Evolutionary conservation across 257 asterid genomes (phyloP).

Genomic region (Scutellaria baicalensis): DNA sequence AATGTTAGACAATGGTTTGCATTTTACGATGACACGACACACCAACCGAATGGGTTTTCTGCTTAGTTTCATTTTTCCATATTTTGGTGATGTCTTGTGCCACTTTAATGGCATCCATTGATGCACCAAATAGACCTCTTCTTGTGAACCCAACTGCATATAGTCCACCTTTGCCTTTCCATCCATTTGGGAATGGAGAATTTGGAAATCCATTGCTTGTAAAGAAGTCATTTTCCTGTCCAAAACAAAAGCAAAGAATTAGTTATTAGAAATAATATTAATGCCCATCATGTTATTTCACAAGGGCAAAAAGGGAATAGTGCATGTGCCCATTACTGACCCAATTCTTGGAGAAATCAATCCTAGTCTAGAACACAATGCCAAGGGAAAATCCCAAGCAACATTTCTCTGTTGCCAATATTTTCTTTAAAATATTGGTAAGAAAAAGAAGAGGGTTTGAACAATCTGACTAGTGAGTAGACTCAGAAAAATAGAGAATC

Average conservation of each 20-base stretch:
- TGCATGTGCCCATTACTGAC: constrained; percentile 21
- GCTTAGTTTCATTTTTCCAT: constrained; percentile 73
- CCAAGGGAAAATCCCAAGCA: background rate
- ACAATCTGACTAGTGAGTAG: constrained; percentile 35
- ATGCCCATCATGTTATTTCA: too few species aligned
- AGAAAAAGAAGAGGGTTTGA: constrained; percentile 7
- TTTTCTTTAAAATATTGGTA: background rate
- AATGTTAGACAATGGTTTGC: constrained; percentile 23
- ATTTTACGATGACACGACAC: constrained; percentile 36
- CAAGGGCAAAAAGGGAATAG: constrained; percentile 16
- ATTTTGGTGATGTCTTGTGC: constrained; percentile 70
- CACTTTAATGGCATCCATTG: constrained; percentile 68
- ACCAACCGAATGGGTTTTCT: constrained; percentile 38
- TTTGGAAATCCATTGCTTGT: constrained; percentile 64
- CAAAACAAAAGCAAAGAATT: background rate
- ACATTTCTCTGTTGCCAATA: constrained; percentile 20
- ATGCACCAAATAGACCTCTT: constrained; percentile 86
- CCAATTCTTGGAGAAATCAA: constrained; percentile 30
- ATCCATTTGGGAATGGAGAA: constrained; percentile 65
- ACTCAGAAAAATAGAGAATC: constrained; percentile 52
- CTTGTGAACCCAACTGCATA: constrained; percentile 90
- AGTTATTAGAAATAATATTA: background rate
- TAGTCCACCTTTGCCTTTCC: constrained; percentile 82
- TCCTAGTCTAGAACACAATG: constrained; percentile 5
- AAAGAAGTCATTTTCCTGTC: constrained; percentile 71